Evolutionary conservation across 2,329 filamentous ascomycete species (phyloP), one percentile per base, ranked within the genome.

Genomic region (Exophiala sp.): DNA sequence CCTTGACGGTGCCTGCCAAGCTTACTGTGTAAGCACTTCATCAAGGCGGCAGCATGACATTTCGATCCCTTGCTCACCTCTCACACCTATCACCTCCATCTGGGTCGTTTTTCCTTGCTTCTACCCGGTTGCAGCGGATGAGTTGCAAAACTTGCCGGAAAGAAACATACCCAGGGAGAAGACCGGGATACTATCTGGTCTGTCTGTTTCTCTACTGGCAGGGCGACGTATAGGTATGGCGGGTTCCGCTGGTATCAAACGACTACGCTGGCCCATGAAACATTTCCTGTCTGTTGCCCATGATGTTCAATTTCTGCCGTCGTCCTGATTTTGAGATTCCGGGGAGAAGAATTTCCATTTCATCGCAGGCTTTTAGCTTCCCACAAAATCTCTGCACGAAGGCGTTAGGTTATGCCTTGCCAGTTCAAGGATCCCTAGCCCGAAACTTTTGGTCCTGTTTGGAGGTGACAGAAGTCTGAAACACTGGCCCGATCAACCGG

Each of bases 401-500:
- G 29, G 16, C 32, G 35, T 38, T 33, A 18, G 39, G 29, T 21
- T 41, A 11, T 43, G 12, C 12, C 21, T 32, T 44, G 16, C 24
- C 39, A 10, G 24, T 10, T 24, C 32, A 29, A 42, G 44, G n/a
- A 49, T 49, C 47, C 36, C 14, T 20, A n/a, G 14, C 12, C 16
- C 29, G 33, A n/a, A 9, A 39, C 14, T 16, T 44, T 47, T 35
- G 50, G 49, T 24, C 29, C 44, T 52, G 47, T 21, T 21, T 49
- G 40, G 42, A 48, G 35, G 29, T 53, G 57, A 50, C 41, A 52
- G 49, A 57, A 55, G 45, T 38, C 49, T 60, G 57, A 60, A 60
- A 60, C 57, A 57, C 57, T 60, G 51, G 57, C 41, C 29, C 38
- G 39, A 47, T 47, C 57, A 51, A 55, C 55, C 55, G 52, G 20